Percentiles rank a stretch among this genome's conserved stretches.
Evolutionary conservation across 2,329 filamentous ascomycete species (phyloP).

Genomic region (Exserohilum turcica): DNA sequence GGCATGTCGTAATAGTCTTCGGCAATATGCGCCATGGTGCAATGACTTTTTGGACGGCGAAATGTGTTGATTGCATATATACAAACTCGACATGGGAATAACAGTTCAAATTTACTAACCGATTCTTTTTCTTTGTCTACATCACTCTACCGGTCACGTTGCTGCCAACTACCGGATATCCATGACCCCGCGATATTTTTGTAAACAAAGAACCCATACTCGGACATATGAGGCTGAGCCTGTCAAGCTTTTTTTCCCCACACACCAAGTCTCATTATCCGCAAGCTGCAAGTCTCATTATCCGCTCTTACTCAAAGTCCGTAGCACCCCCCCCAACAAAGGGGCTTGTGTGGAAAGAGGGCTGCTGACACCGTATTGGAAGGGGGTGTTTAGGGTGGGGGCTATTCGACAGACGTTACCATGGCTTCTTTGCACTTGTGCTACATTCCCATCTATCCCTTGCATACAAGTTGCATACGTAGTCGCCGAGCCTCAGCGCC

Average conservation of each 20-base stretch:
- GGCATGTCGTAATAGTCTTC: constrained; percentile 32
- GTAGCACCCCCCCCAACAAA: not conserved
- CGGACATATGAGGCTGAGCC: constrained; percentile 2
- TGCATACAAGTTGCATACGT: constrained; percentile 5
- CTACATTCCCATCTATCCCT: not conserved
- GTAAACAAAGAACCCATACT: constrained; percentile 8
- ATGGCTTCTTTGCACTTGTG: not conserved
- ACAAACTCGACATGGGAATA: not conserved
- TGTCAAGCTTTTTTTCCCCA: not conserved
- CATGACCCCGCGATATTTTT: not conserved
- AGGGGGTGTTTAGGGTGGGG: not conserved
- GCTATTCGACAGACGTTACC: not conserved
- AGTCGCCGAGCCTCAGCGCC: constrained; percentile 7
- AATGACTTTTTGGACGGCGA: not conserved
- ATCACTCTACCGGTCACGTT: constrained; percentile 3
- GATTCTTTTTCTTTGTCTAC: constrained; percentile 6
- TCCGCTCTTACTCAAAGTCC: not conserved
- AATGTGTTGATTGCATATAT: not conserved
- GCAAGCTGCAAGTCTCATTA: no score
- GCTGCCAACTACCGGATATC: not conserved
- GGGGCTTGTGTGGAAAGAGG: not conserved
- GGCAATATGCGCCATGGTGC: constrained; percentile 13
- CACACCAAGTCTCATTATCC: not conserved
- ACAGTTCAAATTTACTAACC: not conserved
- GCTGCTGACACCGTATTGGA: not conserved